These are phyloP conservation scores for Mantamonas sphyraenae DNA, from an alignment of 78 protist genomes.

Conservation along the genomic window DNA sequence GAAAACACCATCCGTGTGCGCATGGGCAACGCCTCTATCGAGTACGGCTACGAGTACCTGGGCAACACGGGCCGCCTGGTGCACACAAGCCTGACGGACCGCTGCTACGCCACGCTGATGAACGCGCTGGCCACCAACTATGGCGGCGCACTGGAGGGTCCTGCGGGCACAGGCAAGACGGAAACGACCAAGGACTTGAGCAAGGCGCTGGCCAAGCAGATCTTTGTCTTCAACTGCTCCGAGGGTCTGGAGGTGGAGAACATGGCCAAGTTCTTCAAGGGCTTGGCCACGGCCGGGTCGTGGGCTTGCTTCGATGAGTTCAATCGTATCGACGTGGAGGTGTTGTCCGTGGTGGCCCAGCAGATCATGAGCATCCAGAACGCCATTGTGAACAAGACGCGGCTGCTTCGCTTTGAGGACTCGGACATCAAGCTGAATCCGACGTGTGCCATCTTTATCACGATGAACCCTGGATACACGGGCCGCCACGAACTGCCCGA, in stretches of 20 bases:
- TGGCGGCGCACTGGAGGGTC: slow-evolving; percentile 86
- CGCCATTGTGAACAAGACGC: slow-evolving; percentile 1
- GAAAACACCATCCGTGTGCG: slow-evolving; percentile 5
- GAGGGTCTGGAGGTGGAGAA: slow-evolving; percentile 44
- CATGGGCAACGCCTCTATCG: slow-evolving; percentile 33
- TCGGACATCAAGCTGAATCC: slow-evolving; percentile 26
- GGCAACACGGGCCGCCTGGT: slow-evolving; percentile 75
- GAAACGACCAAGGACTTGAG: slow-evolving; percentile 76
- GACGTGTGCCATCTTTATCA: slow-evolving; percentile 59
- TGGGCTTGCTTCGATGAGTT: slow-evolving; percentile 88
- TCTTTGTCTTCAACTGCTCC: slow-evolving; percentile 82
- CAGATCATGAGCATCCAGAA: slow-evolving; percentile 64
- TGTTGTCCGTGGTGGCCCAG: slow-evolving; percentile 69
- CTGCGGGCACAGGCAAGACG: slow-evolving; percentile 85
- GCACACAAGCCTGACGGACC: slow-evolving; percentile 73
- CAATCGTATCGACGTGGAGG: slow-evolving; percentile 71
- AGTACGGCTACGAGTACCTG: slow-evolving; percentile 77
- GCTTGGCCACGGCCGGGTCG: slow-evolving; percentile 65
- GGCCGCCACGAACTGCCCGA: slow-evolving; percentile 72
- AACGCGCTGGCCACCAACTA: slow-evolving; percentile 61
- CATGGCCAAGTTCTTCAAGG: slow-evolving; percentile 65
- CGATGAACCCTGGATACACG: slow-evolving; percentile 88
- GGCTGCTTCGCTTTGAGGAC: slow-evolving; percentile 33
- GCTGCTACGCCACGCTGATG: slow-evolving; percentile 67
- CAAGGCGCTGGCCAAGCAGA: slow-evolving; percentile 68